Evolutionary conservation across 2,329 filamentous ascomycete species (phyloP), one percentile per base, ranked within the genome.

Genomic region (Elsinoe necatrix): DNA sequence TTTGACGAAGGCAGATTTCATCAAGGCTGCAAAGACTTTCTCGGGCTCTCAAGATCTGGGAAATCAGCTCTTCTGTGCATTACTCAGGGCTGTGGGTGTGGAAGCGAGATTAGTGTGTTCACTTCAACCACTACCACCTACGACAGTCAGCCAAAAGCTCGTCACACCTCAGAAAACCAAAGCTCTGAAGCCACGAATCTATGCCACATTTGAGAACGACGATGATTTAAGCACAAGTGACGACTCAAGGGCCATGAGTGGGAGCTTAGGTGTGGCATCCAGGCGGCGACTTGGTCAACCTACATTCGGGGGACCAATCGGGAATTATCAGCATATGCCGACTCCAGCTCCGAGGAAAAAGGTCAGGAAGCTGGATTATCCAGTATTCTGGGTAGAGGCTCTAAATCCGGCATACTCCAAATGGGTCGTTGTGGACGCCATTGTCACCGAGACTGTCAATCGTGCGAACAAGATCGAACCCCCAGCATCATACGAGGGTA

Each of bases 301-400:
- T 2, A 57, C 57, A 20, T 65, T 69, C 41, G 57, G 66, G 16
- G 37, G 27, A 11, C 37, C 18, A n/a, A 4, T 37, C 7, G 41
- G 21, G 64, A 67, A 60, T 61, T 64, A 43, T 63, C 65, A 58
- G 52, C 62, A 12, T 60, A 63, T 16, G 42, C 69, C 4, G 62
- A 64, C 55, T 52, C 58, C 57, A 21, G 43, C 74, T 52, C 70
- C 68, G 9, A 69, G 72, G 21, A 67, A 68, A 31, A 71, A 71
- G 18, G 79, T 86, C 9, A 78, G 78, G 21, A 88, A 92, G 65
- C 91, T 89, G 0, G 71, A 81, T 0, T 88, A 85, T 64, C 93
- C 93, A 0, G 79, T 97, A 2, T 97, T 90, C 67, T 98, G 93
- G 93, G 85, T 96, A 0, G 93, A 98, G 72, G 85, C 89, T 2